phyloP scores from a whole-genome alignment of 805 yeast genomes.

The Blastobotrys terrestris region DNA sequence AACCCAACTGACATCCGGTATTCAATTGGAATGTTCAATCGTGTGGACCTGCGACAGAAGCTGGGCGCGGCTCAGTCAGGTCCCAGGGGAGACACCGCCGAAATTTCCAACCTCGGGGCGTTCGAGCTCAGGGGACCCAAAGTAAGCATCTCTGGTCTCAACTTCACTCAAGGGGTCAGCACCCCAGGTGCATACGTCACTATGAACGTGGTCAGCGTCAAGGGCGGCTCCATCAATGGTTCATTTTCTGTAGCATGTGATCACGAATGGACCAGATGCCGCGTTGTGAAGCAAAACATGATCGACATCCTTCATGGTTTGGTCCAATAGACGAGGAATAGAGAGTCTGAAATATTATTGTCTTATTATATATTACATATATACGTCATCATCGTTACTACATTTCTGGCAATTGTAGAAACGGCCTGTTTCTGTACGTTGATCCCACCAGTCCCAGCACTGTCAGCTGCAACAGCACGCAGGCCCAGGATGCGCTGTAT shows the following conservation, averaged over 20 bases:
- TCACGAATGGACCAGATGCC: slow-evolving; percentile 1
- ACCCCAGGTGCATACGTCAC: slow-evolving; percentile 6
- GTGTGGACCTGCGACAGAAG: slow-evolving; percentile 1
- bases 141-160: slow-evolving; percentile 2
- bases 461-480: background rate
- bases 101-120: slow-evolving; percentile 9
- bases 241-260: slow-evolving; percentile 8
- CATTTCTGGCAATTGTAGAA: background rate
- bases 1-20: slow-evolving; percentile 1
- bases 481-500: background rate
- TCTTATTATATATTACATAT: no score
- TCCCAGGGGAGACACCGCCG: slow-evolving; percentile 2
- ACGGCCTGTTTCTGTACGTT: background rate
- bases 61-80: background rate
- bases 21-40: background rate
- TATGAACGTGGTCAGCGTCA: slow-evolving; percentile 4
- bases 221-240: slow-evolving; percentile 2
- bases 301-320: background rate
- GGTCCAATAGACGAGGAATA: background rate
- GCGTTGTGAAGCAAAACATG: background rate
- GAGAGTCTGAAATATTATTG: no score
- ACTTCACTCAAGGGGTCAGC: slow-evolving; percentile 5
- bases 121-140: slow-evolving; percentile 2
- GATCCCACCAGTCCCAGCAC: background rate
- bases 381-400: background rate